Evolutionary conservation across 352 stramenopile species (phyloP).

Genomic region (Labyrinthula sp.): DNA sequence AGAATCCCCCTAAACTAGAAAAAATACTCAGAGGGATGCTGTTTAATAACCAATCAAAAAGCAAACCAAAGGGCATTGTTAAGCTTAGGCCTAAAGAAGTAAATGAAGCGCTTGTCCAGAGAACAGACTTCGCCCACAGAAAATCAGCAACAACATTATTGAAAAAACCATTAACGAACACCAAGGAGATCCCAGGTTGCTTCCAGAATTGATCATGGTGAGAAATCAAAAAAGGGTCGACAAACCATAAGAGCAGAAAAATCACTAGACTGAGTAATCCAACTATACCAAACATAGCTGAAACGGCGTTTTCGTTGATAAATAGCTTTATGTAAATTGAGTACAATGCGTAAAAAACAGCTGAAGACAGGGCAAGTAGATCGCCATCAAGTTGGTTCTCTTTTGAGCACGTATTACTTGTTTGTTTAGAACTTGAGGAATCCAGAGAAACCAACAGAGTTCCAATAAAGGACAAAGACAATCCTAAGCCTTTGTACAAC

Average conservation of each 20-base stretch:
- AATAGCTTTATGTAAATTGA: constrained; percentile 26
- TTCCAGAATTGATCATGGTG: too few species aligned
- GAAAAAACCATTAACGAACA: constrained; percentile 63
- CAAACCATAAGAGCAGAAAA: constrained; percentile 48
- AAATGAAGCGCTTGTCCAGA: constrained; percentile 79
- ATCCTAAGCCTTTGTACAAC: too few species aligned
- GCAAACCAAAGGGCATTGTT: constrained; percentile 81
- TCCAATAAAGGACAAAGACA: too few species aligned
- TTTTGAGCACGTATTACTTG: too few species aligned
- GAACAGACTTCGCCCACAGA: constrained; percentile 71
- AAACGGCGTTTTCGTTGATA: constrained; percentile 13
- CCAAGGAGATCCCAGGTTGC: too few species aligned
- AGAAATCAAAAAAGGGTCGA: constrained; percentile 43
- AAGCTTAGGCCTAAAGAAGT: constrained; percentile 78
- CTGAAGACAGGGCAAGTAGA: constrained; percentile 3
- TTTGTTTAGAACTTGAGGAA: too few species aligned
- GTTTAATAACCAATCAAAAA: too few species aligned
- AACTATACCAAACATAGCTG: constrained; percentile 62
- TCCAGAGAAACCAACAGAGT: too few species aligned
- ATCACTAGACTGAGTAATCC: constrained; percentile 74
- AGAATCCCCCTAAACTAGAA: too few species aligned
- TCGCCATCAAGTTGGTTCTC: constrained; percentile 8
- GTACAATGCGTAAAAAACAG: constrained; percentile 27
- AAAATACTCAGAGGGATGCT: too few species aligned
- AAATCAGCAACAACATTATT: constrained; percentile 83